Conservation (phyloP, 2,329 filamentous ascomycete genomes). For the Esteya vermicola region DNA sequence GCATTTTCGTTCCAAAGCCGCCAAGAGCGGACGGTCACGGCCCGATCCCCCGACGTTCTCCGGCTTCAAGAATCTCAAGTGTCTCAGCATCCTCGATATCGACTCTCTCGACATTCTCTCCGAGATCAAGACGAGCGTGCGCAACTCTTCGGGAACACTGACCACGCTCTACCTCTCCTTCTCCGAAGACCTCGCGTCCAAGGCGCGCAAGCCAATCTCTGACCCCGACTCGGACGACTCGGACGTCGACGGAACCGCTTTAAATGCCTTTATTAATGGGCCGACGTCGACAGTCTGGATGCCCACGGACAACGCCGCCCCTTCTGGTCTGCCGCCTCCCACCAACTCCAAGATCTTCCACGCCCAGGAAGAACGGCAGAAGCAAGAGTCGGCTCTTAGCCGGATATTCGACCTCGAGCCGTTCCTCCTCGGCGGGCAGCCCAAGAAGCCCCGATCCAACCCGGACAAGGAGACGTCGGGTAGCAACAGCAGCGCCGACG, state of each 20-base stretch:
- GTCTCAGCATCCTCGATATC: slow-evolving; percentile 43
- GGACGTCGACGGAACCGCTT: slow-evolving; percentile 38
- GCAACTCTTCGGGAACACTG: slow-evolving; percentile 38
- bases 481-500: slow-evolving; percentile 10
- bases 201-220: slow-evolving; percentile 25
- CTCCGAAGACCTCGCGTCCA: slow-evolving; percentile 34
- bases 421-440: slow-evolving; percentile 14
- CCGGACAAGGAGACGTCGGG: slow-evolving; percentile 14
- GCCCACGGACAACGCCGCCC: slow-evolving; percentile 20
- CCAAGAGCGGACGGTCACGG: neutral
- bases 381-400: slow-evolving; percentile 37
- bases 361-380: slow-evolving; percentile 37
- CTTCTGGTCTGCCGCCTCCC: no score
- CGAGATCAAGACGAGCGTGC: slow-evolving; percentile 41
- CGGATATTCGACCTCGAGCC: slow-evolving; percentile 38
- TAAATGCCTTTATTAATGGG: slow-evolving; percentile 10
- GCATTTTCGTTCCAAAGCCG: neutral
- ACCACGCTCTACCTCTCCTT: slow-evolving; percentile 43
- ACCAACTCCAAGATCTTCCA: slow-evolving; percentile 29
- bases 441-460: slow-evolving; percentile 4
- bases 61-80: slow-evolving; percentile 40
- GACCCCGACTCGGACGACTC: slow-evolving; percentile 25
- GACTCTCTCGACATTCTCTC: slow-evolving; percentile 39
- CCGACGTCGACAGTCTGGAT: slow-evolving; percentile 9
- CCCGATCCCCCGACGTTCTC: slow-evolving; percentile 36